These are phyloP conservation scores for Gynochthodes officinalis DNA, from an alignment of 257 asterid genomes.

Conservation along the genomic window DNA sequence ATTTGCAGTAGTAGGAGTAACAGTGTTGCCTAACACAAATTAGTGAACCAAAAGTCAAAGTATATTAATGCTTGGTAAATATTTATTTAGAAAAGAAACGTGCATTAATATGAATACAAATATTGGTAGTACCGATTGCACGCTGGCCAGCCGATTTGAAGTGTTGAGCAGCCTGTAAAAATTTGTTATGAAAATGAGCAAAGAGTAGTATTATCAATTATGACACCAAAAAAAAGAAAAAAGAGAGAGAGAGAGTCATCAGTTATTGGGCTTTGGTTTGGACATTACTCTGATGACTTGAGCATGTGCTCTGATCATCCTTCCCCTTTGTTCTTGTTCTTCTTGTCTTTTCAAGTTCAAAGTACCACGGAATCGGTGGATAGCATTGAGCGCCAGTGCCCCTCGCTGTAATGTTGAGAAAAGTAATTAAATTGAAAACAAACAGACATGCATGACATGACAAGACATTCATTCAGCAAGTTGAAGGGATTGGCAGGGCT, in stretches of 20 bases:
- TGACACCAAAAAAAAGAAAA: neutral
- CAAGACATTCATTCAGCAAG: too few species aligned
- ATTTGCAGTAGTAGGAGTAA: slow-evolving; percentile 51
- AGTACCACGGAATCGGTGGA: slow-evolving; percentile 90
- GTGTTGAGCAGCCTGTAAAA: slow-evolving; percentile 85
- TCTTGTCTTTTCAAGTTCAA: slow-evolving; percentile 74
- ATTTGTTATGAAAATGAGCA: slow-evolving; percentile 19
- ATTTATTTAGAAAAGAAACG: too few species aligned
- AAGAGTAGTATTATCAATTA: too few species aligned
- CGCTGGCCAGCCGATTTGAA: slow-evolving; percentile 93
- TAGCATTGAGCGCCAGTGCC: slow-evolving; percentile 90
- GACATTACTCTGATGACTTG: slow-evolving; percentile 91
- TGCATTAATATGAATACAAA: neutral
- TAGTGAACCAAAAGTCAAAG: too few species aligned
- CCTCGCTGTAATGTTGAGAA: slow-evolving; percentile 59
- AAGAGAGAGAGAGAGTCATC: too few species aligned
- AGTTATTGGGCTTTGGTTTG: too few species aligned
- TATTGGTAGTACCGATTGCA: slow-evolving; percentile 75
- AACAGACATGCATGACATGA: too few species aligned
- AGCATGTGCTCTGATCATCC: slow-evolving; percentile 94
- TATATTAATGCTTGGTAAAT: slow-evolving; percentile 41
- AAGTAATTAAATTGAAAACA: too few species aligned
- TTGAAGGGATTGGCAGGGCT: too few species aligned
- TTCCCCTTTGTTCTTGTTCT: slow-evolving; percentile 60
- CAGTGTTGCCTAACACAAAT: slow-evolving; percentile 67